Evolutionary conservation across 441 rosid species (phyloP).

Genomic region (Geranium incanum): DNA sequence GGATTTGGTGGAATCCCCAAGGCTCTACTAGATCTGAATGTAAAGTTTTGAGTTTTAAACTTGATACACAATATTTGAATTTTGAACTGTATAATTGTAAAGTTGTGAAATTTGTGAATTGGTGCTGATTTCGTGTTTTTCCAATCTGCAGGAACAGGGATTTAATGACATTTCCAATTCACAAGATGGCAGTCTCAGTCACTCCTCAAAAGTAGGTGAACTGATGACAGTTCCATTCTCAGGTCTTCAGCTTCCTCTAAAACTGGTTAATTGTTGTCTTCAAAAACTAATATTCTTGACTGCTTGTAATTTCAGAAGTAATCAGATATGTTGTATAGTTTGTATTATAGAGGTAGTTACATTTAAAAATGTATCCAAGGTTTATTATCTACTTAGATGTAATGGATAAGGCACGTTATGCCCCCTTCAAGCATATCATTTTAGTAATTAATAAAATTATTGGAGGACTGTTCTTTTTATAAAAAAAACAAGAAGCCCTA

Average conservation of each 20-base stretch:
- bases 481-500: too few species aligned
- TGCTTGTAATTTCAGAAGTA: not conserved
- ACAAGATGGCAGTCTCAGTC: slow-evolving; percentile 23
- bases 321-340: too few species aligned
- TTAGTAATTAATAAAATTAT: too few species aligned
- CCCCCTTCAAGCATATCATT: too few species aligned
- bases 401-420: too few species aligned
- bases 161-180: slow-evolving; percentile 37
- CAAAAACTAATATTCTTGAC: not conserved
- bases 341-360: too few species aligned
- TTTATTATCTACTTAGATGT: too few species aligned
- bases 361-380: too few species aligned
- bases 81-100: not conserved
- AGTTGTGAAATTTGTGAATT: not conserved
- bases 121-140: slow-evolving; percentile 20
- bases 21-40: slow-evolving; percentile 58
- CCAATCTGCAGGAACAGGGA: slow-evolving; percentile 48
- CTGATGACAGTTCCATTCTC: slow-evolving; percentile 24
- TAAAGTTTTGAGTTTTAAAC: slow-evolving; percentile 9
- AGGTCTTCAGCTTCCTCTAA: slow-evolving; percentile 47
- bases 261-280: slow-evolving; percentile 25
- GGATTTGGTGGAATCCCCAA: slow-evolving; percentile 74
- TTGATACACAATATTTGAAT: not conserved
- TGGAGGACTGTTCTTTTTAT: too few species aligned
- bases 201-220: slow-evolving; percentile 45